These are phyloP conservation scores for Ceratobasidium sp. DNA, from an alignment of 1,284 basidiomycete species.

Conservation along the genomic window DNA sequence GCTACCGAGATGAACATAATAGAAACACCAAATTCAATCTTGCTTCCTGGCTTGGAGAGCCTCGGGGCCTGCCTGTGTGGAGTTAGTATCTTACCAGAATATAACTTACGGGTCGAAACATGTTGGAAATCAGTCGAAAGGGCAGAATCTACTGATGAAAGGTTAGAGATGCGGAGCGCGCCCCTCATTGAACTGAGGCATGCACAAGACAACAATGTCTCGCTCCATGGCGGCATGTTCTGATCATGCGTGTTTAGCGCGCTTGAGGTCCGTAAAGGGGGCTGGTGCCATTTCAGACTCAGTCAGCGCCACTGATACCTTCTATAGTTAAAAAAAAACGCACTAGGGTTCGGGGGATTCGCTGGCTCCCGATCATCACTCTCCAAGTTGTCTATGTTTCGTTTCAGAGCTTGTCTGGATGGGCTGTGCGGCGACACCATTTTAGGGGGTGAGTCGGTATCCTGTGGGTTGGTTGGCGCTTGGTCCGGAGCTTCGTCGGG, in stretches of 20 bases:
- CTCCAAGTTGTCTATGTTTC: slow-evolving; percentile 27
- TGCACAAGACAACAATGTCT: neutral
- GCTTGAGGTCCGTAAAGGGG: neutral
- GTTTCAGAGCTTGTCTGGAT: slow-evolving; percentile 9
- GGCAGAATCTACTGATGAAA: neutral
- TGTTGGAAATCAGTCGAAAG: neutral
- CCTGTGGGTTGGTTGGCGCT: neutral
- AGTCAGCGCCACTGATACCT: neutral
- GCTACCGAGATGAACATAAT: neutral
- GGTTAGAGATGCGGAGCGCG: neutral
- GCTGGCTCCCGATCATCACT: slow-evolving; percentile 20
- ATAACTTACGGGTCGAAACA: slow-evolving; percentile 14
- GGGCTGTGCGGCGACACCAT: neutral
- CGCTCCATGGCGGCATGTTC: slow-evolving; percentile 25
- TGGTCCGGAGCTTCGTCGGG: neutral
- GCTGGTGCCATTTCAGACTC: neutral
- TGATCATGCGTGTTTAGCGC: neutral
- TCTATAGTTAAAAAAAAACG: neutral
- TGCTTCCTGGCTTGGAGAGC: too few species aligned
- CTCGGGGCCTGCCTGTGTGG: neutral
- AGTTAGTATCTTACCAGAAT: neutral
- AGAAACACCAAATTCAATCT: neutral
- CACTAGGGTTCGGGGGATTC: neutral
- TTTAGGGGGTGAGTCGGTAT: neutral
- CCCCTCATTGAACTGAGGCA: neutral